phyloP scores from a whole-genome alignment of 139 green algal genomes.

The Micractinium sp. region DNA sequence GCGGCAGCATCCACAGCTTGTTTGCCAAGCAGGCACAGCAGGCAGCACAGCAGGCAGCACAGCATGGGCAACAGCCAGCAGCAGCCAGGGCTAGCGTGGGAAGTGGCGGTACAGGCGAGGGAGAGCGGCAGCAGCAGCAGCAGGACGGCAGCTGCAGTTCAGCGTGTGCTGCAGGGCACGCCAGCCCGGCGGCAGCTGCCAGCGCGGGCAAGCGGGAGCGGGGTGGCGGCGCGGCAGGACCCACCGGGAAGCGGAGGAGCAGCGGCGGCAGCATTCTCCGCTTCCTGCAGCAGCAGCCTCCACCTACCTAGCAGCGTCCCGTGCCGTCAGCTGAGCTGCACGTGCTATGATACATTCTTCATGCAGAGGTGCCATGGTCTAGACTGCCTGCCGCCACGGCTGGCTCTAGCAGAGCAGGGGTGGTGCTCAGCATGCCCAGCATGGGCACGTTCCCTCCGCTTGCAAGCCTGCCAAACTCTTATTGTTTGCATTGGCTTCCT shows the following conservation, averaged over 20 bases:
- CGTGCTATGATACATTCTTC: too few species aligned
- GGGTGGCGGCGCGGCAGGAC: background rate
- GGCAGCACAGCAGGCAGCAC: background rate
- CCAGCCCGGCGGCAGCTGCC: background rate
- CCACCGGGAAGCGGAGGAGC: background rate
- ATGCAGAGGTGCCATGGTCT: too few species aligned
- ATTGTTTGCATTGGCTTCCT: too few species aligned
- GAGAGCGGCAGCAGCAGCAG: background rate
- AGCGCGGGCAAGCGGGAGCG: background rate
- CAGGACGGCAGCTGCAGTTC: background rate
- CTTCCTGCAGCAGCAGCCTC: background rate
- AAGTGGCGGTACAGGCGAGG: background rate
- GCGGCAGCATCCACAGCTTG: background rate
- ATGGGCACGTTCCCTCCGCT: too few species aligned
- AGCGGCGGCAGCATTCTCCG: constrained; percentile 2
- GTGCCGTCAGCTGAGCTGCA: too few species aligned
- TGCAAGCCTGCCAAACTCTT: too few species aligned
- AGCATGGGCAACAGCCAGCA: background rate
- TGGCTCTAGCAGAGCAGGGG: too few species aligned
- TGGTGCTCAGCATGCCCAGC: too few species aligned
- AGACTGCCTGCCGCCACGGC: too few species aligned
- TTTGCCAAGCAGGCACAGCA: background rate
- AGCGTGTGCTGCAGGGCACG: background rate
- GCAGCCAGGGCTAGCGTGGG: background rate
- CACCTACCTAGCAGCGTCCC: too few species aligned